Conservation (phyloP, 441 rosid genomes). For the Syzygium malaccense region DNA sequence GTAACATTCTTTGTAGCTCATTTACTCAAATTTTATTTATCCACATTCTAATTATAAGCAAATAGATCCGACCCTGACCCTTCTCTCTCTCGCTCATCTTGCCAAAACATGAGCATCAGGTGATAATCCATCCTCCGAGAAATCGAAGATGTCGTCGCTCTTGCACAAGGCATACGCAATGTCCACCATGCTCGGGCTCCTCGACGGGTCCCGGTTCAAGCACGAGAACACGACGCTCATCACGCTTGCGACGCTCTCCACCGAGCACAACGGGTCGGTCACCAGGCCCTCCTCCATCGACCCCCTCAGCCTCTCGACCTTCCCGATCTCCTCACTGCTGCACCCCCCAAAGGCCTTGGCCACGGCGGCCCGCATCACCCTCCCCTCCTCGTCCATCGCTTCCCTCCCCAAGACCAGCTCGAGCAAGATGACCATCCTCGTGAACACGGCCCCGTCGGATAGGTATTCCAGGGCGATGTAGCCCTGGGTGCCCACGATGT, state of each 20-base stretch:
- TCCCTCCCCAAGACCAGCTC: constrained; percentile 50
- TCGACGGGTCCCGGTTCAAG: constrained; percentile 30
- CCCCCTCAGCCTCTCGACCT: constrained; percentile 9
- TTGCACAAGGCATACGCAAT: constrained; percentile 44
- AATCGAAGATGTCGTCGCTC: constrained; percentile 37
- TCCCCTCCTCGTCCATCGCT: constrained; percentile 35
- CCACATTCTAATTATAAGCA: no score
- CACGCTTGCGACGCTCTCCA: constrained; percentile 25
- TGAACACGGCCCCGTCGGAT: constrained; percentile 31
- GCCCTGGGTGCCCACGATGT: constrained; percentile 47
- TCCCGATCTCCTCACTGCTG: constrained; percentile 17
- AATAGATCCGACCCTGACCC: no score
- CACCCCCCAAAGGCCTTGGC: constrained; percentile 17
- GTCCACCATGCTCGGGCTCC: constrained; percentile 50
- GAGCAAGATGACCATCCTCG: constrained; percentile 47
- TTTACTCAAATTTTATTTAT: no score
- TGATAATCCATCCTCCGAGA: constrained; percentile 23
- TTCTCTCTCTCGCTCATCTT: constrained; percentile 10
- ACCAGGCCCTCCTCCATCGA: constrained; percentile 31
- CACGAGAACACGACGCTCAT: constrained; percentile 22
- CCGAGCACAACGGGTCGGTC: constrained; percentile 21
- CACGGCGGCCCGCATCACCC: constrained; percentile 32
- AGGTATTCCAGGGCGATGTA: constrained; percentile 52
- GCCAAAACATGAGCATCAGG: constrained; percentile 13
- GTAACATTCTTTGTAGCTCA: no score